Evolutionary conservation across 2,329 filamentous ascomycete genomes (phyloP), one percentile per base, ranked within the genome.

Genomic region (Verticillium zaregamsianum): DNA sequence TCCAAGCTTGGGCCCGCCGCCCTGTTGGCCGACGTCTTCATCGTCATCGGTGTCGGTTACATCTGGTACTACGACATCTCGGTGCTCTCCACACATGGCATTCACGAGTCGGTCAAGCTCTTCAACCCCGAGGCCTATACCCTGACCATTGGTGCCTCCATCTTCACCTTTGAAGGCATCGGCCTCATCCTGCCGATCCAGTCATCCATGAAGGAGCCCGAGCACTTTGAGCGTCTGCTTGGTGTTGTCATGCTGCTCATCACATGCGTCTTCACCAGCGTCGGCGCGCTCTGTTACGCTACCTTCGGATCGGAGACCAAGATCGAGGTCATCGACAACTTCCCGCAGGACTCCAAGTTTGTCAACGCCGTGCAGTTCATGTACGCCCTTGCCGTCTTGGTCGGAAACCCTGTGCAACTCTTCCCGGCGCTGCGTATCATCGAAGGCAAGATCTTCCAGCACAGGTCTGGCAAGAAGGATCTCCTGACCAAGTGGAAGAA

Each of bases 121-220:
- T 91, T 92, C 80, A 92, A 92, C 72, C 86, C 89, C 0, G 77
- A 80, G 31, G 80, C 84, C 61, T 92, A 88, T 71, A 89, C 90
- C 0, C 77, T 92, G 60, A 92, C 89, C 31, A 83, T 92, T 57
- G 90, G 90, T 59, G 86, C 88, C 2, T 86, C 88, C 40, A 91
- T 92, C 73, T 99, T 99, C 79, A 98, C 95, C 0, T 99, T 98
- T 72, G 95, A 99, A 73, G 95, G 95, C 32, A 96, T 99, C 64
- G 96, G 95, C 14, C 86, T 99, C 57, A 96, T 99, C 75, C 97
- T 99, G 65, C 95, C 96, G 0, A 97, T 99, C 63, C 96, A 99
- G 76, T 93, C 96, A 71, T 96, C 93, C 25, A 99, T 99, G 90
- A 85, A 84, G 68, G 79, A 87, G 62, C 90, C 90, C 0, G 79